Conservation (phyloP, 108 stramenopile genomes). For the Stephanodiscus triporus region DNA sequence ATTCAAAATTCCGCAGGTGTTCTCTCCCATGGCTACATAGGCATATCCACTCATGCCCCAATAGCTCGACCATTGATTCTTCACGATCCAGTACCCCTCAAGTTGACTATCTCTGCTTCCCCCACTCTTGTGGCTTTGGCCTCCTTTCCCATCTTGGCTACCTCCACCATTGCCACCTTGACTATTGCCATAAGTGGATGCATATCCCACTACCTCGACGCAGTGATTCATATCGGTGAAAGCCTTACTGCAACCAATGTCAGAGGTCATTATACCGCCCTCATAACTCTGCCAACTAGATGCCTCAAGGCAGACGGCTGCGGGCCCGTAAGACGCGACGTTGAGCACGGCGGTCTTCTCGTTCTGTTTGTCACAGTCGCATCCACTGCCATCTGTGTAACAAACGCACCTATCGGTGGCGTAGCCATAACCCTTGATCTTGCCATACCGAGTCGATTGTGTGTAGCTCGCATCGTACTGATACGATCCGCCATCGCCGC, state of each 20-base stretch:
- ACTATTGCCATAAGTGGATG: constrained; percentile 55
- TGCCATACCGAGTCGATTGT: constrained; percentile 60
- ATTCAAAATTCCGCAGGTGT: constrained; percentile 89
- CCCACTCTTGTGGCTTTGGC: constrained; percentile 45
- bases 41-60: constrained; percentile 90
- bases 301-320: constrained; percentile 86
- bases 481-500: constrained; percentile 29
- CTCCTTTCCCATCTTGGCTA: no score
- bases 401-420: constrained; percentile 87
- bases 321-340: constrained; percentile 85
- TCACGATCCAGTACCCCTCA: constrained; percentile 90
- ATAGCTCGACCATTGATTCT: constrained; percentile 82
- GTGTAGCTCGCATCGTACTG: constrained; percentile 38
- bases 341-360: constrained; percentile 80
- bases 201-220: constrained; percentile 84
- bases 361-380: constrained; percentile 82
- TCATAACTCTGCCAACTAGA: constrained; percentile 81
- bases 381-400: constrained; percentile 85
- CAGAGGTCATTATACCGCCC: constrained; percentile 85
- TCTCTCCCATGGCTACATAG: constrained; percentile 87
- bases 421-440: constrained; percentile 86
- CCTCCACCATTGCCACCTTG: constrained; percentile 34
- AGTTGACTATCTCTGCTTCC: constrained; percentile 39
- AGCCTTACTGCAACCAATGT: constrained; percentile 66
- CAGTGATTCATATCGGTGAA: constrained; percentile 91